A percentile compares a stretch with the other conserved stretches of the same genome.
phyloP scores from a whole-genome alignment of 495 filamentous ascomycete genomes.

The Thozetella sp. region DNA sequence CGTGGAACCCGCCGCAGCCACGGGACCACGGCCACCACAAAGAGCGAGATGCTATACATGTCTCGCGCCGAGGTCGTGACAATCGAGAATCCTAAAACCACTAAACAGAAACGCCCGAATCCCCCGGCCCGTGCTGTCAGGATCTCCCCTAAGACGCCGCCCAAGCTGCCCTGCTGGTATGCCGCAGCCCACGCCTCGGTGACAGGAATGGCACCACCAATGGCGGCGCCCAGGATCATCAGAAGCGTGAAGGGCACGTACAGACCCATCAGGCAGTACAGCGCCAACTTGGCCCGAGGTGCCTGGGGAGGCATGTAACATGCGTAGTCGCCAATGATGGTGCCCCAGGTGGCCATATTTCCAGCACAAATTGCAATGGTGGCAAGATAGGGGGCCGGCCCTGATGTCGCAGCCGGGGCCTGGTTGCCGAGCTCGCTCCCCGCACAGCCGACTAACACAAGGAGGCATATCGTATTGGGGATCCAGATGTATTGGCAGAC shows the following conservation, averaged over 20 bases:
- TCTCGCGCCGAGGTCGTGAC: slow-evolving; percentile 44
- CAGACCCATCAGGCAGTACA: no score
- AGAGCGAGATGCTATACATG: slow-evolving; percentile 47
- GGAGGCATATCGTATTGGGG: background rate
- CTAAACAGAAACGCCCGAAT: slow-evolving; percentile 52
- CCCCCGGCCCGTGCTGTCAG: slow-evolving; percentile 45
- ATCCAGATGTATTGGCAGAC: background rate
- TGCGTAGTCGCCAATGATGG: background rate
- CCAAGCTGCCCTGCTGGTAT: slow-evolving; percentile 39
- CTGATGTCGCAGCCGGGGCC: background rate
- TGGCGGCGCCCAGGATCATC: slow-evolving; percentile 53
- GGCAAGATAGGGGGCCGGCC: background rate
- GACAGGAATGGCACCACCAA: slow-evolving; percentile 39
- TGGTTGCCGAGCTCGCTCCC: background rate
- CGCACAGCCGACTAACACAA: background rate
- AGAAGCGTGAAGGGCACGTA: slow-evolving; percentile 42
- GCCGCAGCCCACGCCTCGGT: slow-evolving; percentile 38
- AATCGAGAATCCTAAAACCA: slow-evolving; percentile 46
- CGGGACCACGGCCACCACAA: slow-evolving; percentile 49
- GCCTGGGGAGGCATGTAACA: background rate
- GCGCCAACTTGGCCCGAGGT: no score
- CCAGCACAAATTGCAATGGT: background rate
- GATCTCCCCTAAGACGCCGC: slow-evolving; percentile 52
- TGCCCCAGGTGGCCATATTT: background rate
- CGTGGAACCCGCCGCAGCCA: slow-evolving; percentile 44